Percentiles rank a stretch among this genome's conserved stretches.
Evolutionary conservation across 495 filamentous ascomycete genomes (phyloP).

Genomic region (Niebla homalea): DNA sequence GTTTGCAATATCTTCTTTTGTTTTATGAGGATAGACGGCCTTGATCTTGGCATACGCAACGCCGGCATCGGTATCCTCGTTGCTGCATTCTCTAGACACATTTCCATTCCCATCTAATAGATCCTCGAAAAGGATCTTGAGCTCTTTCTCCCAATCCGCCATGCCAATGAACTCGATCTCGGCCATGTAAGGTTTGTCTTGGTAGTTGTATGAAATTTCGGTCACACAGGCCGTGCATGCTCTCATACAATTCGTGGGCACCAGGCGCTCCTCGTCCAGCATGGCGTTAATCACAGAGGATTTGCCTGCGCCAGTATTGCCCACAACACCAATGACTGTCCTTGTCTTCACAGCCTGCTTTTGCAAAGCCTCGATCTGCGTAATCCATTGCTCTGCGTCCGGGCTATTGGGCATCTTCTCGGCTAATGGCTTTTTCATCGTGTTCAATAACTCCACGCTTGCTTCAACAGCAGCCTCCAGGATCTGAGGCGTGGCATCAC

Average conservation of each 20-base stretch:
- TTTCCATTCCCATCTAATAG: conserved; percentile 34
- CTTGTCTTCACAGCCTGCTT: conserved; percentile 25
- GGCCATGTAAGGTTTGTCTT: conserved; percentile 38
- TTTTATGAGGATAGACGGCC: conserved; percentile 47
- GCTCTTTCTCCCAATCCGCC: conserved; percentile 45
- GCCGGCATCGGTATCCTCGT: conserved; percentile 30
- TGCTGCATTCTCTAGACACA: conserved; percentile 30
- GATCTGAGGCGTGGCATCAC: conserved; percentile 21
- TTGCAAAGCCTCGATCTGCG: conserved; percentile 26
- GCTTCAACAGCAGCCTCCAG: conserved; percentile 29
- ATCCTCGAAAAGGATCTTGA: conserved; percentile 34
- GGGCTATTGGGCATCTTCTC: conserved; percentile 5
- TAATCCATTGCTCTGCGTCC: conserved; percentile 28
- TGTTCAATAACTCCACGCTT: conserved; percentile 24
- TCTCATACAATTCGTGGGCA: conserved; percentile 45
- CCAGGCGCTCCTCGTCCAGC: conserved; percentile 39
- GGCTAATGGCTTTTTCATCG: conserved; percentile 17
- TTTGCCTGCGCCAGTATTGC: conserved; percentile 46
- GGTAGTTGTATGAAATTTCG: conserved; percentile 51
- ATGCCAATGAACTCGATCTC: conserved; percentile 47
- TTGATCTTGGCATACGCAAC: conserved; percentile 52
- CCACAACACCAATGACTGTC: conserved; percentile 44
- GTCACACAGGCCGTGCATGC: conserved; percentile 55
- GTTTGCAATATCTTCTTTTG: conserved; percentile 33
- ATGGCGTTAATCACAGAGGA: conserved; percentile 48